Percentiles rank a stretch among this genome's conserved stretches.
These are phyloP conservation scores for Andrographis paniculata DNA, from an alignment of 305 asterid species.

Conservation along the genomic window DNA sequence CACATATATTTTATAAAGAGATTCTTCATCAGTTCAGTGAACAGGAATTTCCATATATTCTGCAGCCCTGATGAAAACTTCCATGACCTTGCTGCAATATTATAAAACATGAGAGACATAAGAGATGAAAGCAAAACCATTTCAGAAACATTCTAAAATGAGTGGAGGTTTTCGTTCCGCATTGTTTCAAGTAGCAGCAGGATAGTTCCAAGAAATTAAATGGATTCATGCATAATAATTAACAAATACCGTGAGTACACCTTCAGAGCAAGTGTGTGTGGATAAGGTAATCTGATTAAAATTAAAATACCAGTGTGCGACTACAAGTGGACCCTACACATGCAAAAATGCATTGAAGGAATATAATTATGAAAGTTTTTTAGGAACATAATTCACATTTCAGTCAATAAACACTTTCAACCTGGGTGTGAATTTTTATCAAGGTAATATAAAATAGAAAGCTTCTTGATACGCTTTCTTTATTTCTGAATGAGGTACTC, in stretches of 20 bases:
- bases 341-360: too few relatives aligned
- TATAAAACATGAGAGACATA: constrained; percentile 21
- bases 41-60: constrained; percentile 98
- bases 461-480: constrained; percentile 97
- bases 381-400: too few relatives aligned
- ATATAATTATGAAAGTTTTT: too few relatives aligned
- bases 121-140: constrained; percentile 2
- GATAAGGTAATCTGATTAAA: too few relatives aligned
- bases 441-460: constrained; percentile 92
- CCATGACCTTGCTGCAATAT: constrained; percentile 92
- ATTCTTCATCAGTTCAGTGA: constrained; percentile 90
- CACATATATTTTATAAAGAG: constrained; percentile 87
- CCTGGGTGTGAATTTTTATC: constrained; percentile 99
- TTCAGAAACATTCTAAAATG: constrained; percentile 7
- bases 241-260: too few relatives aligned
- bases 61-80: constrained; percentile 89
- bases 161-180: too few relatives aligned
- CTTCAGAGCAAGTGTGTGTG: too few relatives aligned
- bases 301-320: too few relatives aligned
- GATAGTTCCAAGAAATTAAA: too few relatives aligned
- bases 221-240: too few relatives aligned
- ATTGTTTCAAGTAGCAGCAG: too few relatives aligned
- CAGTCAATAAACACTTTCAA: constrained; percentile 59
- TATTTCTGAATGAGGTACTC: constrained; percentile 88
- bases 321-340: too few relatives aligned